These are phyloP conservation scores for Diutina pseudorugosa DNA, from an alignment of 1,139 yeast genomes.

Conservation along the genomic window DNA sequence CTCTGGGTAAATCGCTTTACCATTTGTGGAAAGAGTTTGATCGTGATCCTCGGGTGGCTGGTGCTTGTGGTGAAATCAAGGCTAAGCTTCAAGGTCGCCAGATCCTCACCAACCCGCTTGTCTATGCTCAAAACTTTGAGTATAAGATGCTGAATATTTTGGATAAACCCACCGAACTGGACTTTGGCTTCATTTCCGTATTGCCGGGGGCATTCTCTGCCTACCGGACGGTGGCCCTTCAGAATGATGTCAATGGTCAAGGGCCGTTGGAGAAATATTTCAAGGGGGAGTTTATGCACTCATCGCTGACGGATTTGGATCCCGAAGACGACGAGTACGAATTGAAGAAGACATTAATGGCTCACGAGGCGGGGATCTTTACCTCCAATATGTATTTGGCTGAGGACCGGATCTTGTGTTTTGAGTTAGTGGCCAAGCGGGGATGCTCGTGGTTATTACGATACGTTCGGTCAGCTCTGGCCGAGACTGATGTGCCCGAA, in stretches of 20 bases:
- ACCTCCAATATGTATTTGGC: slow-evolving; percentile 41
- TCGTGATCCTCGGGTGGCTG: slow-evolving; percentile 33
- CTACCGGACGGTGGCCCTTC: slow-evolving; percentile 28
- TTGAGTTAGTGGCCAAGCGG: slow-evolving; percentile 33
- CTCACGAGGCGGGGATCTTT: slow-evolving; percentile 35
- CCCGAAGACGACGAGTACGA: slow-evolving; percentile 35
- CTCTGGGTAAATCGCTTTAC: slow-evolving; percentile 32
- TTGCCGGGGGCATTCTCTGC: slow-evolving; percentile 39
- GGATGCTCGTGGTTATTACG: slow-evolving; percentile 34
- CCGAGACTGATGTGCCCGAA: slow-evolving; percentile 41
- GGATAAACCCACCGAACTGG: slow-evolving; percentile 36
- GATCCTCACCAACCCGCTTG: slow-evolving; percentile 32
- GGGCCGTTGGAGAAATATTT: slow-evolving; percentile 38
- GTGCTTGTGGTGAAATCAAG: slow-evolving; percentile 40
- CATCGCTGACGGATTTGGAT: slow-evolving; percentile 28
- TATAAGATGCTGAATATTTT: slow-evolving; percentile 33
- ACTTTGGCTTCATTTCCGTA: slow-evolving; percentile 34
- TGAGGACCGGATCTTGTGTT: slow-evolving; percentile 38
- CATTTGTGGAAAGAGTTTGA: slow-evolving; percentile 40
- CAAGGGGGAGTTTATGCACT: slow-evolving; percentile 37
- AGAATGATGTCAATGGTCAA: slow-evolving; percentile 23
- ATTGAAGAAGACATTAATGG: slow-evolving; percentile 27
- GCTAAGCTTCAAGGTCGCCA: slow-evolving; percentile 30
- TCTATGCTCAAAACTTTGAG: slow-evolving; percentile 37
- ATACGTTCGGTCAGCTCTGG: slow-evolving; percentile 34